phyloP scores from a whole-genome alignment of 2,329 filamentous ascomycete genomes.

The Aureobasidium sp. region DNA sequence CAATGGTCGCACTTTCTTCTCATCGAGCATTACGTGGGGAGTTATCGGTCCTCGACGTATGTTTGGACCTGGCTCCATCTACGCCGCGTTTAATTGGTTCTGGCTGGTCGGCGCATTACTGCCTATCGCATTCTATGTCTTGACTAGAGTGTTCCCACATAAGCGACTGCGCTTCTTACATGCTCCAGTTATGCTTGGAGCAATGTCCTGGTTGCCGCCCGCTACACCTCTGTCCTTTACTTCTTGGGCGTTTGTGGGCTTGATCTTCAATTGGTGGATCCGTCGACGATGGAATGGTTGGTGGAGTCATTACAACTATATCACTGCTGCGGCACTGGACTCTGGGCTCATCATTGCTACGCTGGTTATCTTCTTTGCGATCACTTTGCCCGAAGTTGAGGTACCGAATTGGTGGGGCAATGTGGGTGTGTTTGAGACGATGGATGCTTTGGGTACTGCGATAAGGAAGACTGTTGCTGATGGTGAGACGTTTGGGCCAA shows the following conservation, averaged over 20 bases:
- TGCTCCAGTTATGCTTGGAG: neutral
- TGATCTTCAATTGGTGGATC: neutral
- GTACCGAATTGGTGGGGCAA: neutral
- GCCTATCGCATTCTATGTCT: conserved; percentile 66
- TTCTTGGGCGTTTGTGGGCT: neutral
- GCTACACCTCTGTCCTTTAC: neutral
- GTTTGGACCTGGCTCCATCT: conserved; percentile 68
- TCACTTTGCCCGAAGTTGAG: neutral
- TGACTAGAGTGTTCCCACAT: conserved; percentile 29
- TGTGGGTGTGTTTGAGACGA: neutral
- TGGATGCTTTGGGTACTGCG: neutral
- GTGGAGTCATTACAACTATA: neutral
- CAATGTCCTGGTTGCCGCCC: neutral
- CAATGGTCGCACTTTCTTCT: conserved; percentile 80
- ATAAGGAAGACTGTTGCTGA: neutral
- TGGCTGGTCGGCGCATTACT: conserved; percentile 65
- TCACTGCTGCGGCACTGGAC: neutral
- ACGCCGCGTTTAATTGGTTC: conserved; percentile 58
- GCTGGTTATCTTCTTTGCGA: neutral
- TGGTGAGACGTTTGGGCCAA: neutral
- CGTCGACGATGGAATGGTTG: neutral
- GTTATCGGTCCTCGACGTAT: conserved; percentile 73
- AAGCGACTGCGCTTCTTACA: conserved; percentile 2
- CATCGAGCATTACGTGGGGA: conserved; percentile 82
- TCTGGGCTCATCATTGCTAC: neutral